Evolutionary conservation across 176 grass and related monocot species (phyloP), one percentile per base, ranked within the genome.

Genomic region (Ensete ventricosum): DNA sequence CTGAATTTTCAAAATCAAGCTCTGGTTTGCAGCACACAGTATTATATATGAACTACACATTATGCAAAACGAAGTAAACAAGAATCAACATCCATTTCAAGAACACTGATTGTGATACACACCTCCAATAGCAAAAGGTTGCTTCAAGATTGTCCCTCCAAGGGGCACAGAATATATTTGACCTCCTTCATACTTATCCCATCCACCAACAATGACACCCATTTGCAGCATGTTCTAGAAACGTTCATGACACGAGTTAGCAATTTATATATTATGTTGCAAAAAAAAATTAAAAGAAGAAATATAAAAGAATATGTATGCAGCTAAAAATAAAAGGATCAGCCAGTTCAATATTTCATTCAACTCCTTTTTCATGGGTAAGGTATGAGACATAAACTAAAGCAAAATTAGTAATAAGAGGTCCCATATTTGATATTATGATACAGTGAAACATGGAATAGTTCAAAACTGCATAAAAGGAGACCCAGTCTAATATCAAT

Each of bases 41-140:
- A 34, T 19, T 67, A 14, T 22, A 63, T 64, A 2, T 64, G 9
- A 64, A 11, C 20, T 26, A 64, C 34, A 11, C 24, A 70, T 43
- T 43, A 43, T 43, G 34, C 34, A 43, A 43, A 43, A 43, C 34
- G 0, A 50, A 9, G 51, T 2, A 1, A 52, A 21, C 19, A 1
- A 50, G 48, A 70, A 49, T 50, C 14, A 52, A 16, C 6, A 65
- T 65, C 11, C 11, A 77, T 65, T 65, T 77, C 13, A 26, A 77
- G 12, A 26, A 77, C 17, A 17, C 48, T 23, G 13, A 77, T 22
- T 22, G 10, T 64, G 13, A 52, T 52, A 77, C 75, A 16, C n/a
- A 99, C 90, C 95, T 89, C 95, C 95, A 84, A 99, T 94, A 19
- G 95, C 88, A 83, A 94, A 99, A 69, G 90, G 80, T 80, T 91